A percentile compares a stretch with the other conserved stretches of the same genome.
These are phyloP conservation scores for Colletotrichum orchidophilum DNA, from an alignment of 2,329 filamentous ascomycete species.

Conservation along the genomic window DNA sequence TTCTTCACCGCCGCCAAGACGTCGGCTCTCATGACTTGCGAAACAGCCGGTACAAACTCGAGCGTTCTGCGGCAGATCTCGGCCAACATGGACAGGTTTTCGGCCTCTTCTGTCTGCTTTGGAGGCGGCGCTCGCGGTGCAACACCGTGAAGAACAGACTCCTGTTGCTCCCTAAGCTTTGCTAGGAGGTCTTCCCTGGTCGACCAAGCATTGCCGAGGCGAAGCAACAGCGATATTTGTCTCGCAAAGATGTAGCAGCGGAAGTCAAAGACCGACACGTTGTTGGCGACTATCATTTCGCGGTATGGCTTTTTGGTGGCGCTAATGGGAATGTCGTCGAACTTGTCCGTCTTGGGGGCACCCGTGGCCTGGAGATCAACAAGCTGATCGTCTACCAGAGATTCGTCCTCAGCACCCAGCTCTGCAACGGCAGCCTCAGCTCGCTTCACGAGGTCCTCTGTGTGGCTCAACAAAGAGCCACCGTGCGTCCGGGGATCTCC, in stretches of 20 bases:
- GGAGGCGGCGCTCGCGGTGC: slow-evolving; percentile 60
- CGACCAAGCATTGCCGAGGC: slow-evolving; percentile 79
- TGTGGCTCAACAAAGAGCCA: slow-evolving; percentile 76
- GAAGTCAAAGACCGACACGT: slow-evolving; percentile 97
- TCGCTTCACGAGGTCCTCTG: slow-evolving; percentile 74
- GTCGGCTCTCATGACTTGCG: slow-evolving; percentile 82
- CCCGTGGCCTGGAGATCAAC: slow-evolving; percentile 61
- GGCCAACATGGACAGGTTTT: slow-evolving; percentile 82
- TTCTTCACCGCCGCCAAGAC: slow-evolving; percentile 67
- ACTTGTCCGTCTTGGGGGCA: slow-evolving; percentile 46
- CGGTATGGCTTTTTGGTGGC: slow-evolving; percentile 82
- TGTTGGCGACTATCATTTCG: slow-evolving; percentile 90
- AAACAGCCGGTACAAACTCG: slow-evolving; percentile 84
- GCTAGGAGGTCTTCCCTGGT: slow-evolving; percentile 69
- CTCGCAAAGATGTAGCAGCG: slow-evolving; percentile 92
- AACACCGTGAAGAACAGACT: slow-evolving; percentile 65
- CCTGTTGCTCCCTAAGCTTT: slow-evolving; percentile 70
- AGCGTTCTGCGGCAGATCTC: slow-evolving; percentile 86
- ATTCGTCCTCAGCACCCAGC: slow-evolving; percentile 40
- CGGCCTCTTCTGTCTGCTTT: slow-evolving; percentile 67
- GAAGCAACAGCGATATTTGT: slow-evolving; percentile 83
- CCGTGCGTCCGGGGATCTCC: slow-evolving; percentile 72
- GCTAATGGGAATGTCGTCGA: slow-evolving; percentile 69
- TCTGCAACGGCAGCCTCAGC: slow-evolving; percentile 62
- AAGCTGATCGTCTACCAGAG: slow-evolving; percentile 50